phyloP scores from a whole-genome alignment of 768 basidiomycete species.

The Suillus discolor region DNA sequence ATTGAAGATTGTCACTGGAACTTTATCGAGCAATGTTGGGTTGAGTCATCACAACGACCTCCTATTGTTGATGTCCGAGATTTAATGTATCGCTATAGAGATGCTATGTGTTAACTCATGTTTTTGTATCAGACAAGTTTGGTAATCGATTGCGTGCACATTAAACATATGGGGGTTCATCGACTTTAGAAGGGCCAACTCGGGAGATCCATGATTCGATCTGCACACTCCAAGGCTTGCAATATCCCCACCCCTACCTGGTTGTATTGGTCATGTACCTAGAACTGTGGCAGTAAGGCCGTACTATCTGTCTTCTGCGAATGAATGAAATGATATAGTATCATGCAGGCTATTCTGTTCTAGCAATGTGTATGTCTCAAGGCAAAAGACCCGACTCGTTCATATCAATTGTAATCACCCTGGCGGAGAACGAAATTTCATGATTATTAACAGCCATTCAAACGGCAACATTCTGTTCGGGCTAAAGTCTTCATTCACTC shows the following conservation, averaged over 20 bases:
- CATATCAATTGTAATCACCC: too few relatives aligned
- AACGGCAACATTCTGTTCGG: background rate
- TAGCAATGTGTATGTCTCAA: background rate
- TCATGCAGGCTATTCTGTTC: too few relatives aligned
- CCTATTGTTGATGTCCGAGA: background rate
- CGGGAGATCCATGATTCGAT: too few relatives aligned
- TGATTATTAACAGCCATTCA: background rate
- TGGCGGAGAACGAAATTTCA: background rate
- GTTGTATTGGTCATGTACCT: background rate
- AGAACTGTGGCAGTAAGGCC: background rate
- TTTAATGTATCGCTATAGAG: background rate
- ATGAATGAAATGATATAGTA: background rate
- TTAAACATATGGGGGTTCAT: too few relatives aligned
- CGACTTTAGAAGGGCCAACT: too few relatives aligned
- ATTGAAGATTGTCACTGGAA: slow-evolving; percentile 43
- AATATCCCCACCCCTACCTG: background rate
- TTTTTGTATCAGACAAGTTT: background rate
- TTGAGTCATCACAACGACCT: background rate
- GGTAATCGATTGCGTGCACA: background rate
- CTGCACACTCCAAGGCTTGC: background rate
- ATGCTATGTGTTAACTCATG: background rate
- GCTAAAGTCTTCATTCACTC: background rate
- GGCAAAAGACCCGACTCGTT: too few relatives aligned
- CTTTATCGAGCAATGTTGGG: slow-evolving; percentile 44
- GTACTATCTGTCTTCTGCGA: background rate